A percentile compares a stretch with the other conserved stretches of the same genome.
Evolutionary conservation across 2,329 filamentous ascomycete genomes (phyloP).

Genomic region (Diplocarpon mali): DNA sequence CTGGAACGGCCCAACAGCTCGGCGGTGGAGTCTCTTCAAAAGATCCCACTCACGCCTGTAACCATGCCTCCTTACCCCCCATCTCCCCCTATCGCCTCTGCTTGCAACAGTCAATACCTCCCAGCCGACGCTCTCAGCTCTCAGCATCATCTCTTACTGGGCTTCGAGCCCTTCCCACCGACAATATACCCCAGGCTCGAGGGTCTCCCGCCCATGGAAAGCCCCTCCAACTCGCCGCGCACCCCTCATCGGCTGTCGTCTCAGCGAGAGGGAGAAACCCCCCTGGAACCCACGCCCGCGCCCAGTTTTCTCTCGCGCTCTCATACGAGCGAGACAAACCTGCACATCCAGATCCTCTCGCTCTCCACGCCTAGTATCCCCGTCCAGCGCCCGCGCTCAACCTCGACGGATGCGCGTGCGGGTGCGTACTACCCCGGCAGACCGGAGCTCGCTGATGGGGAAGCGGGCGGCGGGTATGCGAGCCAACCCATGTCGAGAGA

Average conservation of each 20-base stretch:
- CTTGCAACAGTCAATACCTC: neutral
- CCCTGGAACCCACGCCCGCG: constrained; percentile 10
- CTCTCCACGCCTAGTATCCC: constrained; percentile 16
- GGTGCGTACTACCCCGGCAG: constrained; percentile 20
- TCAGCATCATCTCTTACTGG: neutral
- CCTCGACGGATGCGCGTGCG: neutral
- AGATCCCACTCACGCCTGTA: neutral
- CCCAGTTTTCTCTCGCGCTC: constrained; percentile 3
- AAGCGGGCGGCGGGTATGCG: constrained; percentile 31
- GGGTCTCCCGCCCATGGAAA: constrained; percentile 19
- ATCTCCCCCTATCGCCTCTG: neutral
- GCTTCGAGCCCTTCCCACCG: constrained; percentile 7
- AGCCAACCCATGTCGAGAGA: constrained; percentile 41
- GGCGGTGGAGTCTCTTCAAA: constrained; percentile 17
- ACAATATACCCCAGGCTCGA: constrained; percentile 18
- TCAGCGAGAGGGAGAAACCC: constrained; percentile 6
- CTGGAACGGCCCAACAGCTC: constrained; percentile 5
- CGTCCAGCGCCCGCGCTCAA: constrained; percentile 1
- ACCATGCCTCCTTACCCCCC: constrained; percentile 4
- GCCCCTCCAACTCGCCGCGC: constrained; percentile 3
- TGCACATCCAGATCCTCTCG: constrained; percentile 6
- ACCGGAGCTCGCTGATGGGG: constrained; percentile 32
- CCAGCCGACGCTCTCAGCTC: neutral
- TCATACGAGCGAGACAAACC: neutral
- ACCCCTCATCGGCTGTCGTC: constrained; percentile 8